Base-by-base conservation (phyloP, 2,329 filamentous ascomycete genomes). In the Curvularia lunata region DNA sequence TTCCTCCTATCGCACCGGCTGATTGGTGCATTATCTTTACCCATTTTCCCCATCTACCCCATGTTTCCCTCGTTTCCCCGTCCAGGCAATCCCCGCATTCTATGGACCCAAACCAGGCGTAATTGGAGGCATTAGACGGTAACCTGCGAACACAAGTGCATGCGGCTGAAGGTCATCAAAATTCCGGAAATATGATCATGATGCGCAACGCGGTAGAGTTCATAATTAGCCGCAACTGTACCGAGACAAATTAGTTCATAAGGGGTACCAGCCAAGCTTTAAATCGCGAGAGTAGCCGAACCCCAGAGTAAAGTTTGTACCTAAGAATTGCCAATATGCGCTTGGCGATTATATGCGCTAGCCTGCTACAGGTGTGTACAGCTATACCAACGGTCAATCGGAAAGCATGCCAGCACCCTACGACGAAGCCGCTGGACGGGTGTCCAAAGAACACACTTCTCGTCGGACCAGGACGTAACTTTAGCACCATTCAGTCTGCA, bases 401-500 rank as follows among this genome's bases (percentile, higher is more conserved):
- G 41, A 68, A 55, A 53, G 64, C 67, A 27, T 80, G 78, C 54
- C 79, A 80, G 64, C 61, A 64, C 18, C 75, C 77, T 1, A 77
- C 76, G 1, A 62, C 51, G 10, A 64, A 76, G 18, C 75, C 76
- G 5, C 66, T 80, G 4, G 66, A 73, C 7, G 78, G 77, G 10
- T 81, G 79, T 59, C 77, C 78, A 3, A 54, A 62, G 23, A 48
- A 66, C 27, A 77, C 74, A 0, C 48, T 77, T 6, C 58, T 76
- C 3, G 73, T 77, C 3, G 69, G 71, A 0, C 55, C 65, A 10
- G 61, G 65, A 18, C 52, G 59, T 7, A 62, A 56, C 12, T 75
- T 70, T 53, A 70, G 67, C 3, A 80, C 75, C 12, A 75, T 84
- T 32, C 82, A 84, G 69, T 77, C 77, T 2, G 82, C 82, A 19